Evolutionary conservation across 2,329 filamentous ascomycete genomes (phyloP).

Genomic region (Cladorrhinum sp.): DNA sequence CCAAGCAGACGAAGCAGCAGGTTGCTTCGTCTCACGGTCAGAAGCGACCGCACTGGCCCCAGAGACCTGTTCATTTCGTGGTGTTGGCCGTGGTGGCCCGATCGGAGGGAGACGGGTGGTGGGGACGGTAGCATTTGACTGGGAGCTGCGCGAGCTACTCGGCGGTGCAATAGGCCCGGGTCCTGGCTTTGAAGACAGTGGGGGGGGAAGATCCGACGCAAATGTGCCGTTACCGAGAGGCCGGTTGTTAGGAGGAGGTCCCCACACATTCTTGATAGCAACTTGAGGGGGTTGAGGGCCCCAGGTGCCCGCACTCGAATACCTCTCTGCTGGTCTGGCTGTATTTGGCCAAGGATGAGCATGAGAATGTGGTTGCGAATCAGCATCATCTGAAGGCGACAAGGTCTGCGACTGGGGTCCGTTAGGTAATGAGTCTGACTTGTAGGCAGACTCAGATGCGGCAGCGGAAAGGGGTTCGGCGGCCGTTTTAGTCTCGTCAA

Average conservation of each 20-base stretch:
- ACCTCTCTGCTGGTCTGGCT: conserved; percentile 45
- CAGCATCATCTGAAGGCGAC: conserved; percentile 15
- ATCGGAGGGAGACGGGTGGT: conserved; percentile 32
- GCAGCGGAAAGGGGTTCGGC: conserved; percentile 19
- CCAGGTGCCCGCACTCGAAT: conserved; percentile 46
- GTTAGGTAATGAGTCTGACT: conserved; percentile 19
- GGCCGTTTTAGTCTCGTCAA: conserved; percentile 24
- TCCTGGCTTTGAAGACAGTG: conserved; percentile 31
- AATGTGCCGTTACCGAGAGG: conserved; percentile 78
- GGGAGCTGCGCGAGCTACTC: conserved; percentile 16
- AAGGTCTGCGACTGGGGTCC: conserved; percentile 15
- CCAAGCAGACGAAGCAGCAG: conserved; percentile 20
- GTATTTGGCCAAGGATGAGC: conserved; percentile 24
- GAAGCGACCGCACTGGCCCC: background rate
- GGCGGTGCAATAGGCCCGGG: conserved; percentile 47
- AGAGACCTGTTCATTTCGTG: conserved; percentile 10
- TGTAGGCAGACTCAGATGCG: conserved; percentile 11
- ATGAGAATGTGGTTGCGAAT: conserved; percentile 19
- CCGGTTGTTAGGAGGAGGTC: conserved; percentile 66
- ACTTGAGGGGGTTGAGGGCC: conserved; percentile 37
- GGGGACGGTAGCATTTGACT: conserved; percentile 7
- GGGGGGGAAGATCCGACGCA: conserved; percentile 47
- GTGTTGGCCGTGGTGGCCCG: conserved; percentile 29
- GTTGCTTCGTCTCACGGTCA: conserved; percentile 18
- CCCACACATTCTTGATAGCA: conserved; percentile 66